These are phyloP conservation scores for Plasmodium inui DNA, from an alignment of 169 alveolate species.

Conservation along the genomic window DNA sequence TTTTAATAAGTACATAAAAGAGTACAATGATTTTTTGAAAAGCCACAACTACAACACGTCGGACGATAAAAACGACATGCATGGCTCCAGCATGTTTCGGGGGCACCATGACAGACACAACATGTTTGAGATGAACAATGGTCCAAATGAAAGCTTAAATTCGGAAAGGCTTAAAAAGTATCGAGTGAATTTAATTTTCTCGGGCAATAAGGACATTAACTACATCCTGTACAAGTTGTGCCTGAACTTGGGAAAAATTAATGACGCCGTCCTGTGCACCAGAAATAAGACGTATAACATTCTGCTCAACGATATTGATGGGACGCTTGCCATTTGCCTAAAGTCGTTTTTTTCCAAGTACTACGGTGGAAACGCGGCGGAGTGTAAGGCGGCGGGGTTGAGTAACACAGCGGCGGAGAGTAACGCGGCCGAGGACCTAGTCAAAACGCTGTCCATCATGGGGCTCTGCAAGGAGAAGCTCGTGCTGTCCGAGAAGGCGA, in stretches of 20 bases:
- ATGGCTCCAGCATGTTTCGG: not conserved
- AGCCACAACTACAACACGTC: constrained; percentile 31
- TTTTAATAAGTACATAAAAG: constrained; percentile 65
- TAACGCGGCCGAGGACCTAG: not conserved
- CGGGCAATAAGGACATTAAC: constrained; percentile 72
- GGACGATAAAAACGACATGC: not conserved
- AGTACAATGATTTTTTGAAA: constrained; percentile 52
- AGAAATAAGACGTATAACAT: constrained; percentile 63
- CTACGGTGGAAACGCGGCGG: not conserved
- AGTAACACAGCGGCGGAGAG: not conserved
- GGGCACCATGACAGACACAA: constrained; percentile 2
- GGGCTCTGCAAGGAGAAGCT: constrained; percentile 68
- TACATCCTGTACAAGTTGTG: constrained; percentile 59
- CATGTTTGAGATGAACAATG: constrained; percentile 39
- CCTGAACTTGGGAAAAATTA: constrained; percentile 35
- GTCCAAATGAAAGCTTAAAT: constrained; percentile 17
- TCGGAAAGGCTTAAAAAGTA: constrained; percentile 43
- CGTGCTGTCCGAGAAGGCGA: constrained; percentile 47
- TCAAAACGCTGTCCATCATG: constrained; percentile 70
- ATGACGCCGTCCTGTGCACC: constrained; percentile 70
- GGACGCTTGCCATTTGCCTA: constrained; percentile 70
- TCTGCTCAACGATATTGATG: constrained; percentile 64
- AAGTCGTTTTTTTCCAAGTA: constrained; percentile 48
- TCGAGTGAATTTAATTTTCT: constrained; percentile 61
- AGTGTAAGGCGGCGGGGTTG: not conserved